These are phyloP conservation scores for Penicillium manginii DNA, from an alignment of 495 filamentous ascomycete species.

Conservation along the genomic window DNA sequence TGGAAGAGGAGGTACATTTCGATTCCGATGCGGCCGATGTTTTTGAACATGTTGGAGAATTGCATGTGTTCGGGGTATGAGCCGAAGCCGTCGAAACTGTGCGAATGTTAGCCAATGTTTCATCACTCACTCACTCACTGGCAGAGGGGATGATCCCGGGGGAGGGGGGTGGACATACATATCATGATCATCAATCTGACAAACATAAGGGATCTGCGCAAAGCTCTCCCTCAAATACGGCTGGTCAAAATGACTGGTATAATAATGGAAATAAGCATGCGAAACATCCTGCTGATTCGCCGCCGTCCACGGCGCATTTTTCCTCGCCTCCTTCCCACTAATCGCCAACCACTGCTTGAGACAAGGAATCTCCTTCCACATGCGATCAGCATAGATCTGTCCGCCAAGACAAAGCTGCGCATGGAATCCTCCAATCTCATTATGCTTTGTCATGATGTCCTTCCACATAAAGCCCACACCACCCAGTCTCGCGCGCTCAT, in stretches of 20 bases:
- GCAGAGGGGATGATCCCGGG: too few relatives aligned
- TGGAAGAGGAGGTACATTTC: slow-evolving; percentile 99
- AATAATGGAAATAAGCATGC: slow-evolving; percentile 98
- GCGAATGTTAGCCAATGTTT: not conserved
- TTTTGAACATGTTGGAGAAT: slow-evolving; percentile 94
- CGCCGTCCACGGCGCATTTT: slow-evolving; percentile 88
- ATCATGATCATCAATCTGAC: slow-evolving; percentile 95
- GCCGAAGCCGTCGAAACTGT: slow-evolving; percentile 95
- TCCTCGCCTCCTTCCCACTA: slow-evolving; percentile 87
- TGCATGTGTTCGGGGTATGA: slow-evolving; percentile 99
- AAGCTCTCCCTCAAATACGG: slow-evolving; percentile 91
- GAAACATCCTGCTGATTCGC: slow-evolving; percentile 92
- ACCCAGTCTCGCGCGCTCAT: slow-evolving; percentile 81
- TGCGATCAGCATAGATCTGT: slow-evolving; percentile 92
- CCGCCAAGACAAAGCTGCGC: slow-evolving; percentile 88
- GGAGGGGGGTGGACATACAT: slow-evolving; percentile 68
- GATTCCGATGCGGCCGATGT: slow-evolving; percentile 94
- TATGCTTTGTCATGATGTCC: slow-evolving; percentile 95
- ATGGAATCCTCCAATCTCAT: slow-evolving; percentile 94
- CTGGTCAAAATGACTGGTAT: slow-evolving; percentile 96
- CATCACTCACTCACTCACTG: too few relatives aligned
- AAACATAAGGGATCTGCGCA: slow-evolving; percentile 93
- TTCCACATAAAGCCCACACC: slow-evolving; percentile 98
- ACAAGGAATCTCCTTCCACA: slow-evolving; percentile 94
- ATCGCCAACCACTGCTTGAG: slow-evolving; percentile 93